Base-by-base conservation (phyloP, 164 flowering plant species). In the Pachysandra terminalis region DNA sequence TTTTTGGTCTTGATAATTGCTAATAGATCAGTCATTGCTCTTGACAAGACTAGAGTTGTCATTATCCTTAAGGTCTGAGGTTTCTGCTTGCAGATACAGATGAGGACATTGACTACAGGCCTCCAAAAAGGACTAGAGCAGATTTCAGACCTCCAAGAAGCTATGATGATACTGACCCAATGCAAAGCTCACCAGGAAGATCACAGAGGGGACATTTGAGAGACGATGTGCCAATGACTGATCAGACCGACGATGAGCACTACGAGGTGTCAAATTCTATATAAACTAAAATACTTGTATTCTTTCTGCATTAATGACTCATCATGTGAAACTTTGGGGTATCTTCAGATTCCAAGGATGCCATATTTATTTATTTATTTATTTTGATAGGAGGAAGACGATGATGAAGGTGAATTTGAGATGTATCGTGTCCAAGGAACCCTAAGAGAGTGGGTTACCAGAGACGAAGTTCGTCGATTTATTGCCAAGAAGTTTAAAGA, bases 361-460 rank as follows among this genome's bases (percentile, higher is more conserved):
- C 41, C 49, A 22, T 57, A 55, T 17, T 37, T 22, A 51, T 19
- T 56, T 9, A 26, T 26, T 37, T 9, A 24, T 40, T 45, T 6
- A 9, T 37, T 64, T 60, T 69, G 63, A 49, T 63, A 90, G 88
- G 93, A 95, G 65, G 97, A 92, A 1, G 93, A 88, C 48, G 91
- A 87, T 67, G 91, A 90, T 22, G 96, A 85, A 60, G 94, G 74
- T 13, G 99, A 89, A 72, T 83, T 77, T 68, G 96, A 84, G 77
- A 89, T 95, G 96, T 95, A 95, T 65, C 82, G 85, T 56, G 93
- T 90, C 53, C 99, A 95, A 71, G 99, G 99, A 81, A 92, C 94
- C 9, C 76, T 92, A 21, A 85, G 99, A 68, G 99, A 95, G 74
- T 92, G 98, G 98, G 99, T 95, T 61, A 92, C 98, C 15, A 88